A percentile compares a stretch with the other conserved stretches of the same genome.
phyloP scores from a whole-genome alignment of 2,329 filamentous ascomycete genomes.

The Cercospora brassicicola region DNA sequence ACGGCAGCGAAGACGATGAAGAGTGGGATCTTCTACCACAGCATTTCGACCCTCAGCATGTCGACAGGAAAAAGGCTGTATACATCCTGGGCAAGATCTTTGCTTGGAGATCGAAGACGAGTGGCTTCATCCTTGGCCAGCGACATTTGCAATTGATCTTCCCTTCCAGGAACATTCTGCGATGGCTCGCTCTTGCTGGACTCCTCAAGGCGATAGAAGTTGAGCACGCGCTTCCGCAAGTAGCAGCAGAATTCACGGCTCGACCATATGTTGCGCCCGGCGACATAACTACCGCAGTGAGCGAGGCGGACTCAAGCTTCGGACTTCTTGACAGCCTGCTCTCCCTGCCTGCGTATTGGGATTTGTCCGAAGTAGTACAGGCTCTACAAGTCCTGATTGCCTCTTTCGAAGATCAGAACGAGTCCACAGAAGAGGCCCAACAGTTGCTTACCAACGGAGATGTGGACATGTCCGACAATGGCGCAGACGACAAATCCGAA shows the following conservation, averaged over 20 bases:
- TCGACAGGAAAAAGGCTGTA: slow-evolving; percentile 66
- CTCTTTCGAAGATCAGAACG: slow-evolving; percentile 58
- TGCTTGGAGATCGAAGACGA: slow-evolving; percentile 25
- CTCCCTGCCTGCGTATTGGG: slow-evolving; percentile 61
- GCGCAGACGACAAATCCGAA: slow-evolving; percentile 22
- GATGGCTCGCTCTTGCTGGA: slow-evolving; percentile 61
- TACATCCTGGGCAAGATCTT: slow-evolving; percentile 55
- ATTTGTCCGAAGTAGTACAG: slow-evolving; percentile 65
- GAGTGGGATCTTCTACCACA: slow-evolving; percentile 48
- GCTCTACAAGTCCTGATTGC: slow-evolving; percentile 67
- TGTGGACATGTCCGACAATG: slow-evolving; percentile 37
- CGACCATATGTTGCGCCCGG: slow-evolving; percentile 48
- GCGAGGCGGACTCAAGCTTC: slow-evolving; percentile 67
- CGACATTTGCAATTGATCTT: slow-evolving; percentile 23
- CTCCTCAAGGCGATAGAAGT: slow-evolving; percentile 48
- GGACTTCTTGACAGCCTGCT: slow-evolving; percentile 66
- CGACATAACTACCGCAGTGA: slow-evolving; percentile 63
- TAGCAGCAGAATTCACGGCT: slow-evolving; percentile 33
- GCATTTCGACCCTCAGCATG: slow-evolving; percentile 45
- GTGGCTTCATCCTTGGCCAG: slow-evolving; percentile 13
- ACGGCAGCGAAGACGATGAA: slow-evolving; percentile 26
- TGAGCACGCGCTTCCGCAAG: slow-evolving; percentile 41
- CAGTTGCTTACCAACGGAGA: slow-evolving; percentile 48
- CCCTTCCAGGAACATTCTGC: slow-evolving; percentile 53
- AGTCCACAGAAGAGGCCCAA: slow-evolving; percentile 19